Evolutionary conservation across 805 yeast genomes (phyloP), one percentile per base, ranked within the genome.

Genomic region (Cyberlindnera mycetangii): DNA sequence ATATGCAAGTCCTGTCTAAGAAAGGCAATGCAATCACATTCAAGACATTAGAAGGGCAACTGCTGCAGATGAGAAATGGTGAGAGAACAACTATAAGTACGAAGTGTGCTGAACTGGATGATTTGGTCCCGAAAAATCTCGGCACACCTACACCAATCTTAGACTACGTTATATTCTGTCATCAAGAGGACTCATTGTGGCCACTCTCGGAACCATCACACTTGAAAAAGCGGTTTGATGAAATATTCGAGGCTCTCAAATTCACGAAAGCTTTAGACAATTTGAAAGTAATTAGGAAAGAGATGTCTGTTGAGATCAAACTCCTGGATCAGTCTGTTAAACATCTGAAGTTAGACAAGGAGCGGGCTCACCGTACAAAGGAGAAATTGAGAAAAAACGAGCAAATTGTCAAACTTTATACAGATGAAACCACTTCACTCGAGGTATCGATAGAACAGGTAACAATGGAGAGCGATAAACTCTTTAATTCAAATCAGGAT

Each of bases 111-210:
- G 98, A 92, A 50, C 71, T 93, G 39, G 97, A 93, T 58, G 66
- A 74, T 5, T 84, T 84, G 44, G 82, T 93, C 31, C 97, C 98
- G 1, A 71, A 75, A 19, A 82, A 81, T 50, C 70, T 93, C 44
- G 99, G 99, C 6, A 96, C 90, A 1, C 85, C 96, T 0, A 78
- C 79, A 47, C 86, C 98, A 0, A 79, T 93, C 43, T 67, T 93
- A 41, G 96, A 92, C 53, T 88, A 89, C 61, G 99, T 93, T 33
- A 83, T 92, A 1, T 93, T 93, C 65, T 92, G 99, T 59, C 99
- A 93, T 59, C 99, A 93, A 62, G 99, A 93, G 58, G 99, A 93
- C 48, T 83, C 92, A 55, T 65, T 89, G 22, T 93, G 99, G 99
- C 99, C 99, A 1, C 70, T 93, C 38, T 79, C 90, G 54, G 99